phyloP scores from a whole-genome alignment of 306 rosid genomes.

The Vigna trinervia region DNA sequence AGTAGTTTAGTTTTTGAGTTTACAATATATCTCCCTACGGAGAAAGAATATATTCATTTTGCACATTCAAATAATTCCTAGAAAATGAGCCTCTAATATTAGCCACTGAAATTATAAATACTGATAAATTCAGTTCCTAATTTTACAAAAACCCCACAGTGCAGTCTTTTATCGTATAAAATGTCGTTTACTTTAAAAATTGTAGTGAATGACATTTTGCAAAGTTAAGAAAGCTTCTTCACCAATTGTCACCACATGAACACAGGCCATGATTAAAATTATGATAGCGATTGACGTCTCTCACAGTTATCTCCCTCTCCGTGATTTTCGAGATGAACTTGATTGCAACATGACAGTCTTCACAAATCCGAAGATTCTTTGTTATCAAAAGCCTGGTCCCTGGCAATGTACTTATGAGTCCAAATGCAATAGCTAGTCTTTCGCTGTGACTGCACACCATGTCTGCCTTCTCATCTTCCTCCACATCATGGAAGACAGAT shows the following conservation, averaged over 20 bases:
- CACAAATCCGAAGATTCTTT: conserved; percentile 74
- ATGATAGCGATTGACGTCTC: conserved; percentile 86
- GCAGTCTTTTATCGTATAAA: background rate
- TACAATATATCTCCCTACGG: background rate
- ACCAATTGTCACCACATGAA: conserved; percentile 78
- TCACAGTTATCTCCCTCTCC: conserved; percentile 67
- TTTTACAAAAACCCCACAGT: background rate
- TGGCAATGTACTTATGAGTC: conserved; percentile 67
- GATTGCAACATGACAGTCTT: conserved; percentile 82
- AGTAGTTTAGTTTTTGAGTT: background rate
- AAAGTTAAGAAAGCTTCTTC: conserved; percentile 17
- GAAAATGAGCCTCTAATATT: background rate
- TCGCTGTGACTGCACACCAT: conserved; percentile 81
- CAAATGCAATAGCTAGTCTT: conserved; percentile 85
- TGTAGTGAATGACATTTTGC: background rate
- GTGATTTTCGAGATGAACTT: conserved; percentile 72
- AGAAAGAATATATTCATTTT: background rate
- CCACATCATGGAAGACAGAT: conserved; percentile 82
- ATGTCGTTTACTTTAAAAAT: background rate
- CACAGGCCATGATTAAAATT: conserved; percentile 69
- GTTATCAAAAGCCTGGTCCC: conserved; percentile 76
- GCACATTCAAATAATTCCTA: background rate
- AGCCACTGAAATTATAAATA: background rate
- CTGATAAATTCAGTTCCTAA: background rate
- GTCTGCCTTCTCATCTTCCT: conserved; percentile 72